These are phyloP conservation scores for Phalaenopsis aphrodite DNA, from an alignment of 106 monocot genomes.

Conservation along the genomic window DNA sequence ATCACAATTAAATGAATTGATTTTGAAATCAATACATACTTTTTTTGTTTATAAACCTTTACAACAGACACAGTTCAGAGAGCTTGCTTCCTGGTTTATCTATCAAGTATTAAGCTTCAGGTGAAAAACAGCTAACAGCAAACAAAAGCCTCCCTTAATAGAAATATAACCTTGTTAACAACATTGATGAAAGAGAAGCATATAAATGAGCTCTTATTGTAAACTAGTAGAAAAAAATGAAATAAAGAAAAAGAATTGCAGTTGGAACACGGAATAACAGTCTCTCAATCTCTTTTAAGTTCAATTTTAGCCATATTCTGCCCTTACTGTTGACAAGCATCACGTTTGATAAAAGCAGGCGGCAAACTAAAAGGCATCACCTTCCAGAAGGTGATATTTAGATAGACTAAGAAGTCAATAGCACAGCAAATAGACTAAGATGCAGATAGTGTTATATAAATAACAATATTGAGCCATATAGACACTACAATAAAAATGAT, in stretches of 20 bases:
- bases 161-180: background rate
- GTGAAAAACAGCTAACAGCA: background rate
- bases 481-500: background rate
- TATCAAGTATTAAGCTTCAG: background rate
- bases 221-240: background rate
- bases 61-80: background rate
- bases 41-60: background rate
- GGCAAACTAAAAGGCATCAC: too few relatives aligned
- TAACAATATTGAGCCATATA: too few relatives aligned
- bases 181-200: background rate
- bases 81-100: constrained; percentile 1
- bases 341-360: background rate
- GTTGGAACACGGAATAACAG: background rate
- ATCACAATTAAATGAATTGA: background rate
- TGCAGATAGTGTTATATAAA: too few relatives aligned
- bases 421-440: too few relatives aligned
- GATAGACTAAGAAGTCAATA: too few relatives aligned
- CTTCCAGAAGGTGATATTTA: too few relatives aligned
- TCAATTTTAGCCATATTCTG: background rate
- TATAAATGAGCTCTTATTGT: background rate
- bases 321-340: background rate
- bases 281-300: too few relatives aligned
- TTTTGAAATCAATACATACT: background rate
- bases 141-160: background rate
- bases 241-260: background rate